Conservation (phyloP, 2,329 filamentous ascomycete genomes). For the Chaetomiaceae sp. region DNA sequence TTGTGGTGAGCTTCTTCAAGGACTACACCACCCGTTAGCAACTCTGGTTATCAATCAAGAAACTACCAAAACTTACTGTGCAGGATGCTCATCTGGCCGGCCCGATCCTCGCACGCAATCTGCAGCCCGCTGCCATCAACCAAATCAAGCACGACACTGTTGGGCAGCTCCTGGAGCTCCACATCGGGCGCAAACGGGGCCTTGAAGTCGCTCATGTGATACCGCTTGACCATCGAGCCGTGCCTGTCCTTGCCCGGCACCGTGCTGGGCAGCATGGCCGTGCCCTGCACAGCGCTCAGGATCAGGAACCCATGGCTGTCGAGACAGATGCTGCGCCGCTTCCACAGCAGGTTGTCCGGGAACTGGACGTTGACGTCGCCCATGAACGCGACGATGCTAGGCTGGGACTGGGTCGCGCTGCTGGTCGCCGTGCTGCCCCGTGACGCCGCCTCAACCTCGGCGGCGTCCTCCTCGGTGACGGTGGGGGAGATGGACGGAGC, state of each 20-base stretch:
- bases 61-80: slow-evolving; percentile 37
- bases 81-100: slow-evolving; percentile 50
- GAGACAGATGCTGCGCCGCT: slow-evolving; percentile 80
- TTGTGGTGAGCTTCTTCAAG: slow-evolving; percentile 35
- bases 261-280: slow-evolving; percentile 27
- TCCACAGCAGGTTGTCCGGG: slow-evolving; percentile 93
- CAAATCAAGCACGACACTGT: slow-evolving; percentile 65
- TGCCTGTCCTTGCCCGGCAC: slow-evolving; percentile 47
- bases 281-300: slow-evolving; percentile 61
- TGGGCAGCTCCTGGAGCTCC: slow-evolving; percentile 85
- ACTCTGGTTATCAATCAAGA: too few relatives aligned
- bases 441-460: slow-evolving; percentile 28
- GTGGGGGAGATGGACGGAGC: slow-evolving; percentile 45
- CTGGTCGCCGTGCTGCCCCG: slow-evolving; percentile 11
- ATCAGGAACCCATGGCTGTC: slow-evolving; percentile 80
- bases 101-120: slow-evolving; percentile 57
- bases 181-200: slow-evolving; percentile 77
- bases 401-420: slow-evolving; percentile 22
- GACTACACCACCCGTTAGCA: slow-evolving; percentile 32
- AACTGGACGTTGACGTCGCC: slow-evolving; percentile 97
- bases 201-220: slow-evolving; percentile 79
- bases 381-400: slow-evolving; percentile 57
- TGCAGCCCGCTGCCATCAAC: slow-evolving; percentile 56
- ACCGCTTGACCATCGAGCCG: slow-evolving; percentile 58
- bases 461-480: slow-evolving; percentile 43